These are phyloP conservation scores for Neopestalotiopsis sp. DNA, from an alignment of 2,329 filamentous ascomycete genomes.

Conservation along the genomic window DNA sequence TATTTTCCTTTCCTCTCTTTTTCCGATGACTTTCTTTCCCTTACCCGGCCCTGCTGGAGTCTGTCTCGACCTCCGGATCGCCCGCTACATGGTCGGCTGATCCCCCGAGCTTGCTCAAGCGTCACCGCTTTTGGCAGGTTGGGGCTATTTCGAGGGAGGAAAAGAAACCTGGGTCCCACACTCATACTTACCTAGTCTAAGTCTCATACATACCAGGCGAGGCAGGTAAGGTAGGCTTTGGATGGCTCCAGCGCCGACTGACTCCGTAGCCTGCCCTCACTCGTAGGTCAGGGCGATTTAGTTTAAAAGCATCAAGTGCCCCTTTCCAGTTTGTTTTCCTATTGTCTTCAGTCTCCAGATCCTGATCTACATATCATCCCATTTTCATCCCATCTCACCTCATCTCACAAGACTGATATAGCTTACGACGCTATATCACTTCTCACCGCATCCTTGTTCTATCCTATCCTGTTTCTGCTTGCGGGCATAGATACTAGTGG, in stretches of 20 bases:
- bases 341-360: neutral
- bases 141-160: neutral
- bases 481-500: neutral
- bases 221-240: neutral
- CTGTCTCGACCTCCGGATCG: neutral
- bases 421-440: neutral
- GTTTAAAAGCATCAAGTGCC: neutral
- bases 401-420: neutral
- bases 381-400: neutral
- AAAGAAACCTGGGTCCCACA: constrained; percentile 12
- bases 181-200: neutral
- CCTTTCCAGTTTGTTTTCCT: neutral
- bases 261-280: neutral
- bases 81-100: constrained; percentile 9
- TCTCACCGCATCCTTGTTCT: neutral
- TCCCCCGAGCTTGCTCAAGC: constrained; percentile 4
- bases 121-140: constrained; percentile 10
- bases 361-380: neutral
- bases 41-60: neutral
- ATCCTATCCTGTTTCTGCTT: neutral
- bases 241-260: neutral
- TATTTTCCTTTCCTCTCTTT: neutral
- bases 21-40: neutral
- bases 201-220: constrained; percentile 3
- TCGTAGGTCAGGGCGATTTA: neutral